A percentile compares a stretch with the other conserved stretches of the same genome.
Evolutionary conservation across 1,284 basidiomycete species (phyloP).

Genomic region (Cystobasidiaceae sp.): DNA sequence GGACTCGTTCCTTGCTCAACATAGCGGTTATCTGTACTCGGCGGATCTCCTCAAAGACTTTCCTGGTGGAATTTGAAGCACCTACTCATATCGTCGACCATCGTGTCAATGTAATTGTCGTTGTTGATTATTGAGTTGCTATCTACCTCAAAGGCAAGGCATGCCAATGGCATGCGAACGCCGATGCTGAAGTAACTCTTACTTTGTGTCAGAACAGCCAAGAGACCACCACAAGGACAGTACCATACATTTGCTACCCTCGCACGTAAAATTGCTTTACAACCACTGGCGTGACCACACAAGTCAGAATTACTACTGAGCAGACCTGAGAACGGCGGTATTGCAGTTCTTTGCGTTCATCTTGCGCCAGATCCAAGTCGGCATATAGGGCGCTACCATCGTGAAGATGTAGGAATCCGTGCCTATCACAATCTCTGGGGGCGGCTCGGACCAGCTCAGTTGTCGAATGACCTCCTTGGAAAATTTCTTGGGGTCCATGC

Average conservation of each 20-base stretch:
- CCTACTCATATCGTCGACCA: too few species aligned
- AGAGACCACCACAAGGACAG: too few species aligned
- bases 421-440: slow-evolving; percentile 17
- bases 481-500: slow-evolving; percentile 22
- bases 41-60: slow-evolving; percentile 12
- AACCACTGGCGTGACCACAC: too few species aligned
- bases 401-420: slow-evolving; percentile 24
- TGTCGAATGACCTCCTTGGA: slow-evolving; percentile 11
- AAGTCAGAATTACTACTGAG: not conserved
- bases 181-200: too few species aligned
- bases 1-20: slow-evolving; percentile 20
- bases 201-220: too few species aligned
- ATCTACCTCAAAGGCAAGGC: too few species aligned
- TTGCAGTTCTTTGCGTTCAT: slow-evolving; percentile 15
- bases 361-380: slow-evolving; percentile 8
- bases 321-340: not conserved
- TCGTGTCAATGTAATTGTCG: too few species aligned
- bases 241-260: too few species aligned
- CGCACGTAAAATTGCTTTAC: too few species aligned
- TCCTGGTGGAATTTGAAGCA: too few species aligned
- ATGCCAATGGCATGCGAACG: too few species aligned
- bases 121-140: too few species aligned
- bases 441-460: slow-evolving; percentile 1
- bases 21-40: slow-evolving; percentile 12
- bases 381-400: slow-evolving; percentile 20